Base-by-base conservation (phyloP, 768 basidiomycete species). In the Tricholoma sp. region DNA sequence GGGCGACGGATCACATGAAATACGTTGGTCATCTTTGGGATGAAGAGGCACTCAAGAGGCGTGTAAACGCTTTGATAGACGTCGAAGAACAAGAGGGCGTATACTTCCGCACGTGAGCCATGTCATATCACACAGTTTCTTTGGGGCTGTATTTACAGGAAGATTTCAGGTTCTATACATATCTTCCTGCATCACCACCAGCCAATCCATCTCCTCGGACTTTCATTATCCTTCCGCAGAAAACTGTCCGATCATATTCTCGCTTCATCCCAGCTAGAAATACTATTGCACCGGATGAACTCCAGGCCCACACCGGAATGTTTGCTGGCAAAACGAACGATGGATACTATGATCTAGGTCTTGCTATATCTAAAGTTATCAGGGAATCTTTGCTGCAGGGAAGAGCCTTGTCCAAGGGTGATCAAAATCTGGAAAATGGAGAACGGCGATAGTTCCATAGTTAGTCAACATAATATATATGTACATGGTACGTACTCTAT, bases 21-120 rank as follows among this genome's bases (percentile, higher is more conserved):
- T 98, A 88, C 68, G 86, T 95, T 8, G 83, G 89, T 42, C 89
- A 78, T 61, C 71, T 97, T 31, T 96, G 94, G 94, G 86, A 95
- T 62, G 83, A 86, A 61, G 76, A 77, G 18, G 75, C 72, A 9
- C 73, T 94, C 70, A 76, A 76, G 37, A 71, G 66, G 56, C 79
- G 94, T 18, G 63, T 96, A 52, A 81, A 86, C 28, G 74, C 73
- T 29, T 69, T 97, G 51, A 70, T 88, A 44, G 75, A 77, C 50
- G 75, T 85, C 44, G 83, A 89, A 54, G 72, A 81, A 51, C 70
- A 80, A 47, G 74, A 82, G 59, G 85, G 87, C 1, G 80, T 94
- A 29, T 50, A 81, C 7, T 94, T 94, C 70, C 77, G 84, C 64
- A 85, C 78, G 92, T 91, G 64, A 62, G 89, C 76, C 24, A 18